Base-by-base conservation (phyloP, 805 yeast species). In the Priceomyces medius region DNA sequence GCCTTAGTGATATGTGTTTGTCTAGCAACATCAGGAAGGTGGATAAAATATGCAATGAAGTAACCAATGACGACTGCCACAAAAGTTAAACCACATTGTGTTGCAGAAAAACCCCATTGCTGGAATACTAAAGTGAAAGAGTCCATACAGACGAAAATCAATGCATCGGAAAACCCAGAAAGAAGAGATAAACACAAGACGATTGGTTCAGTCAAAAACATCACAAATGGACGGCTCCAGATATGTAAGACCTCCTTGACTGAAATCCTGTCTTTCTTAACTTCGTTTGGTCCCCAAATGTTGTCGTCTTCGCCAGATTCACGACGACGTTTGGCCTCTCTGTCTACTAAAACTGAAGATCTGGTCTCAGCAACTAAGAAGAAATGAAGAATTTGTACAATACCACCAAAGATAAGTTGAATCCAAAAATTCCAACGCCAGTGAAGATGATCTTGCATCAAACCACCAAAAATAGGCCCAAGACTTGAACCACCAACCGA, bases 131-230 rank as follows among this genome's bases (percentile, higher is more conserved):
- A 44, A 8, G 58, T 46, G 40, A 61, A 64, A 2, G 69, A 63
- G 40, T 66, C 68, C 64, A 64, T 59, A 48, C 66, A 65, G 26
- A 61, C 57, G 52, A 67, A 67, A 38, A 66, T 67, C 50, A 66
- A 58, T 7, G 71, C 72, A 46, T 67, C 73, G 3, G 68, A 59
- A 46, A 67, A 67, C 6, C 73, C 73, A 4, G 70, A 63, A 35
- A 67, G 61, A 31, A 67, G 53, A 6, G 68, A 63, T 31, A 66
- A 57, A 27, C 64, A 66, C 29, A 66, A 50, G 23, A 66, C 72
- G 41, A 67, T 67, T 10, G 73, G 73, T 42, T 67, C 73, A 7
- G 44, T 54, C 18, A 59, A 32, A 36, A 64, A 66, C 71, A 66
- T 66, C 28, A 55, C 61, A 46, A 67, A 67, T 6, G 73, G 73